Percentiles rank a stretch among this genome's conserved stretches.
phyloP scores from a whole-genome alignment of 305 asterid genomes.

The Fraxinus albicans region DNA sequence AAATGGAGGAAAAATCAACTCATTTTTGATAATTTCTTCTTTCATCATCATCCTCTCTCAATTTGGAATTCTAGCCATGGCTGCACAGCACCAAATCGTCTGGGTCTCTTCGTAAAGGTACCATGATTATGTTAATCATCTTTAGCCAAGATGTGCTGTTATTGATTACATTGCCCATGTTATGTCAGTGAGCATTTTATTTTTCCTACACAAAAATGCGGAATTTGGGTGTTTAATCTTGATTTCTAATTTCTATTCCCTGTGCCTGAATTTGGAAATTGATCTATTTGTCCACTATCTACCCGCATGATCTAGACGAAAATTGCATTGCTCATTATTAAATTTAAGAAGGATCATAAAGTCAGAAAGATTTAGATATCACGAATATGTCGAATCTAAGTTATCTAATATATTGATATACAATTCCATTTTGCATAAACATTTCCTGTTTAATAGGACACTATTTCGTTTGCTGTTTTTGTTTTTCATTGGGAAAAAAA shows the following conservation, averaged over 20 bases:
- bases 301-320: not conserved
- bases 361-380: not conserved
- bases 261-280: not conserved
- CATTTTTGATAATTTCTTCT: not conserved
- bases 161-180: not conserved
- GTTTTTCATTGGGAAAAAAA: not conserved
- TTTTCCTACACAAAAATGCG: not conserved
- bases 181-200: not conserved
- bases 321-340: not conserved
- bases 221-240: not conserved
- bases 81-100: slow-evolving; percentile 21
- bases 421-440: not conserved
- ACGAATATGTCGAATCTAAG: not conserved
- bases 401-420: not conserved
- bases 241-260: not conserved
- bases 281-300: not conserved
- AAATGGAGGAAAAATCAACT: not conserved
- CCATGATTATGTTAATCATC: not conserved
- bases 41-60: slow-evolving; percentile 17
- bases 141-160: not conserved
- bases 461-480: not conserved
- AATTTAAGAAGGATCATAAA: not conserved
- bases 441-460: not conserved
- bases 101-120: slow-evolving; percentile 1
- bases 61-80: slow-evolving; percentile 23